These are phyloP conservation scores for Fusarium secorum DNA, from an alignment of 2,329 filamentous ascomycete genomes.

Conservation along the genomic window DNA sequence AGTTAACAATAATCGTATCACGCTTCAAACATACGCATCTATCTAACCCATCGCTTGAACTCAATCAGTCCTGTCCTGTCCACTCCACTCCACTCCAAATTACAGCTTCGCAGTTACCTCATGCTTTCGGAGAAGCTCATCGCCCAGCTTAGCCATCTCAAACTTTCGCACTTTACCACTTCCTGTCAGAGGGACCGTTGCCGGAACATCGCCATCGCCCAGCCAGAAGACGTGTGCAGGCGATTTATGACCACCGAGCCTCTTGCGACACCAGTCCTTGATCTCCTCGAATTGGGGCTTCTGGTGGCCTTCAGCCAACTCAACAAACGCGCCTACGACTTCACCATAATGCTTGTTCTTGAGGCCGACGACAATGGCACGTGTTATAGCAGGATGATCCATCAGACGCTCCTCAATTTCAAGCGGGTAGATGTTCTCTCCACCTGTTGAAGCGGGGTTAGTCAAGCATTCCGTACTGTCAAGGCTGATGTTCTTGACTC, in stretches of 20 bases:
- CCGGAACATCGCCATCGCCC: slow-evolving; percentile 65
- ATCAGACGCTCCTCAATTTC: slow-evolving; percentile 79
- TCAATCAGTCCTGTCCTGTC: neutral
- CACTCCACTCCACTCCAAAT: neutral
- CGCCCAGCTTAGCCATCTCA: slow-evolving; percentile 65
- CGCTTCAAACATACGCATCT: neutral
- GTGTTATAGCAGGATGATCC: slow-evolving; percentile 66
- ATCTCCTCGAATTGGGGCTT: slow-evolving; percentile 62
- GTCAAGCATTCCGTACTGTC: slow-evolving; percentile 23
- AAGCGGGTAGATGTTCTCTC: slow-evolving; percentile 77
- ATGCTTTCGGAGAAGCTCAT: slow-evolving; percentile 61
- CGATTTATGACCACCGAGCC: slow-evolving; percentile 72
- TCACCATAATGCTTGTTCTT: slow-evolving; percentile 77
- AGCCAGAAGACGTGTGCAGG: slow-evolving; percentile 80
- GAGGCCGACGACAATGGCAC: slow-evolving; percentile 75
- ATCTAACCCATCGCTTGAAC: neutral
- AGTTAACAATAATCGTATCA: neutral
- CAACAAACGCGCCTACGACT: slow-evolving; percentile 72
- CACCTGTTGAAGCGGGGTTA: slow-evolving; percentile 55
- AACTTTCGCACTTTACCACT: slow-evolving; percentile 77
- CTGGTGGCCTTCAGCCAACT: slow-evolving; percentile 46
- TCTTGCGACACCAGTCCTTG: slow-evolving; percentile 68
- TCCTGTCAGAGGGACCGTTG: slow-evolving; percentile 69
- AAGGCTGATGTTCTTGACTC: slow-evolving; percentile 15
- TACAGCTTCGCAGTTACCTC: slow-evolving; percentile 57